Evolutionary conservation across 2,329 filamentous ascomycete genomes (phyloP), one percentile per base, ranked within the genome.

Genomic region (Pseudogymnoascus verrucosus): DNA sequence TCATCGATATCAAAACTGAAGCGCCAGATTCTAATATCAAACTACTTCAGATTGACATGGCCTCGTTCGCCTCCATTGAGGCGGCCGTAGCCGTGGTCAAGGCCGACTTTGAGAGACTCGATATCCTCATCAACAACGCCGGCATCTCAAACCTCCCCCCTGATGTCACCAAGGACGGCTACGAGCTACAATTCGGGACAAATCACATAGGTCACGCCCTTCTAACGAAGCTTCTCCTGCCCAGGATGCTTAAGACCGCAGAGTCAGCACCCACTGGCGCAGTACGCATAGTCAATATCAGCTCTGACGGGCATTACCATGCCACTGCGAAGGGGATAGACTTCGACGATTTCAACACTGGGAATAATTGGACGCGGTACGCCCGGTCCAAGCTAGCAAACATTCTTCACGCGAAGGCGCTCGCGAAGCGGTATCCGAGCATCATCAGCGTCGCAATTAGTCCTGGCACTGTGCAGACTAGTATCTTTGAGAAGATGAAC

Each of bases 131-230:
- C 51, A 76, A 76, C 64, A 80, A 78, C 65, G 76, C 77, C 0
- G 78, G 76, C 4, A 76, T 75, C 5, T 57, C 51, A 57, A 57
- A 57, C n/a, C 26, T 57, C 5, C 51, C 51, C 51, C 28, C 51
- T 57, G 51, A 34, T 57, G 26, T 34, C 31, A 63, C 61, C 5
- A 36, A 62, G 19, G 79, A 81, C 64, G 78, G 78, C 26, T 78
- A 77, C 68, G 81, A 84, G 66, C 69, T 70, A 0, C 80, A 84
- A 64, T 78, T 84, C 64, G 80, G 76, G 57, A 78, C 76, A 11
- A 83, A 83, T 68, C 78, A 84, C 67, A 72, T 85, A 3, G 76
- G 73, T 21, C 79, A 82, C 66, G 84, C 83, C 71, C 75, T 83
- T 1, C 75, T 84, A n/a, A 79, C 81, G 67, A 71, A 80, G 28